These are phyloP conservation scores for Durio zibethinus DNA, from an alignment of 345 rosid genomes.

Conservation along the genomic window DNA sequence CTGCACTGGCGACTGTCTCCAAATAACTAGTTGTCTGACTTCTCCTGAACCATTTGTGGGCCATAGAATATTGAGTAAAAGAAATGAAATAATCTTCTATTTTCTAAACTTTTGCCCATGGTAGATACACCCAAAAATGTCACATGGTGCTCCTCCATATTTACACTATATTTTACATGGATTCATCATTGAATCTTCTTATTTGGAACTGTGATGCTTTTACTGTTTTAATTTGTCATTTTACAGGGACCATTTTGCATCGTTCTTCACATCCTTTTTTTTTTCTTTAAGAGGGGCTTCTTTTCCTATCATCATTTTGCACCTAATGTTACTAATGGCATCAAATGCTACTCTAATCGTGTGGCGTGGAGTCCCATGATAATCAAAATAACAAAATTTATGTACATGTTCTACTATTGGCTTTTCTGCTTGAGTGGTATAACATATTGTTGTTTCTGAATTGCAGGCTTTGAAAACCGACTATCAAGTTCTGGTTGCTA, in stretches of 20 bases:
- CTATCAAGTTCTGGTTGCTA: slow-evolving; percentile 24
- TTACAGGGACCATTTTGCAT: not conserved
- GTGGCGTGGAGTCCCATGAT: not conserved
- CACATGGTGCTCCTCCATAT: not conserved
- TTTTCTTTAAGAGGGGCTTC: not conserved
- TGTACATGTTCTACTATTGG: not conserved
- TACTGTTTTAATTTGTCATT: not conserved
- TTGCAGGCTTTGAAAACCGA: slow-evolving; percentile 45
- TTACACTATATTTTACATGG: not conserved
- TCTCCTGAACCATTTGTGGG: not conserved
- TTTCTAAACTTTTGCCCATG: not conserved
- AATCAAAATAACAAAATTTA: not conserved
- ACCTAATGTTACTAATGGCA: not conserved
- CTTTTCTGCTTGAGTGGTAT: not conserved
- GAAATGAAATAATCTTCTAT: not conserved
- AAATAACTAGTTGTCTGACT: not conserved
- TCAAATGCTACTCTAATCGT: not conserved
- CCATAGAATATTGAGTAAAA: not conserved
- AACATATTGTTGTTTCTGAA: slow-evolving; percentile 11
- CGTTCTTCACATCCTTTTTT: not conserved
- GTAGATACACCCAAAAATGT: not conserved
- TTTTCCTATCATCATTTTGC: not conserved
- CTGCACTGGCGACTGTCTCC: not conserved
- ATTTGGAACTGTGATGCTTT: not conserved
- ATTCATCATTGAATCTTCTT: not conserved